Conservation (phyloP, 2,329 filamentous ascomycete species). For the Clonostachys solani region DNA sequence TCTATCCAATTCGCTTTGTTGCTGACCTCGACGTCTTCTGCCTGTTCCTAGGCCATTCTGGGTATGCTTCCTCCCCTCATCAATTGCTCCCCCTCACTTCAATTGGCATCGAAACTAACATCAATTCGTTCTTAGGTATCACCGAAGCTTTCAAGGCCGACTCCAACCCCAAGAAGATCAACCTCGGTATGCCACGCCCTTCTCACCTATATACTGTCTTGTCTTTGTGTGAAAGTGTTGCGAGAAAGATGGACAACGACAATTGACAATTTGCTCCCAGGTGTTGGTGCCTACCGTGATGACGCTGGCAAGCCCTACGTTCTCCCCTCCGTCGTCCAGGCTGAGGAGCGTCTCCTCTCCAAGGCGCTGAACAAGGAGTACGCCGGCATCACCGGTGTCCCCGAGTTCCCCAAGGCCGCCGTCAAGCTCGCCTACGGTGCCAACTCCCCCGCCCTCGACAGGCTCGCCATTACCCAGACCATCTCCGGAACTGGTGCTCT, state of each 20-base stretch:
- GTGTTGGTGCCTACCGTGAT: conserved; percentile 97
- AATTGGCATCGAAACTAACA: not conserved
- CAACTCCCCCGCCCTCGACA: conserved; percentile 71
- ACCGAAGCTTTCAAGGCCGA: conserved; percentile 99
- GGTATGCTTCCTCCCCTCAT: conserved; percentile 43
- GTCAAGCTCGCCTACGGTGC: conserved; percentile 86
- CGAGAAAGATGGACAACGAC: not conserved
- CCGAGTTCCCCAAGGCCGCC: conserved; percentile 88
- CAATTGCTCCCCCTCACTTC: conserved; percentile 1
- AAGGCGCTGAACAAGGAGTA: conserved; percentile 92
- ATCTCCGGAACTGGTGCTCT: conserved; percentile 97
- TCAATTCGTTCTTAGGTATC: conserved; percentile 53
- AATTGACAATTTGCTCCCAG: conserved; percentile 28
- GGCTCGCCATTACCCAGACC: conserved; percentile 90
- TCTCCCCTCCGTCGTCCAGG: conserved; percentile 84
- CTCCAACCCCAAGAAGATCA: conserved; percentile 91
- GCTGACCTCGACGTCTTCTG: not conserved
- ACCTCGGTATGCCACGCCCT: conserved; percentile 62
- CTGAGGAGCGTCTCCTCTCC: conserved; percentile 81
- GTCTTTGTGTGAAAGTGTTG: not conserved
- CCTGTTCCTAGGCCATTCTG: conserved; percentile 61
- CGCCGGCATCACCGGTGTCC: conserved; percentile 93
- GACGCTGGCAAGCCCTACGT: conserved; percentile 98
- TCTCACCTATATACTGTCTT: conserved; percentile 1
- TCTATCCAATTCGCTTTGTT: conserved; percentile 13